Evolutionary conservation across 75 land plant species (phyloP).

Genomic region (Cupressus sempervirens): DNA sequence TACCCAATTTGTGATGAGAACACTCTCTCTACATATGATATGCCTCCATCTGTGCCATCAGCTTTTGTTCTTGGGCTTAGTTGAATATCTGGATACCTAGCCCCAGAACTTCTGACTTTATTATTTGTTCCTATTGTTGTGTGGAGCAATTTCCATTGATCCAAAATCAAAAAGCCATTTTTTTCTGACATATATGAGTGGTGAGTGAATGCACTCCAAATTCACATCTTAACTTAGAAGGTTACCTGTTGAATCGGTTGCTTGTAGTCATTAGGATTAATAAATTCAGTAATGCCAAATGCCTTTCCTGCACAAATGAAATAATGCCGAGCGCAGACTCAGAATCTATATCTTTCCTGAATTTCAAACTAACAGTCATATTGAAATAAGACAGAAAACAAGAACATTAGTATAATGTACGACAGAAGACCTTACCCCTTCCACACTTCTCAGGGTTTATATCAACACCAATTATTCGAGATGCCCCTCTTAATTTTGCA

Average conservation of each 20-base stretch:
- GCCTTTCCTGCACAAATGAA: conserved; percentile 46
- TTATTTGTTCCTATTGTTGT: neutral
- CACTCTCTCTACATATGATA: too few species aligned
- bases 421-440: conserved; percentile 34
- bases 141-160: neutral
- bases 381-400: neutral
- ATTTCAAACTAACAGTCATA: neutral
- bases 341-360: neutral
- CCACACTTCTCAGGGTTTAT: conserved; percentile 57
- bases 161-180: neutral
- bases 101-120: neutral
- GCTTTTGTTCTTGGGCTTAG: neutral
- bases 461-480: conserved; percentile 84
- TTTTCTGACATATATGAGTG: neutral
- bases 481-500: conserved; percentile 79
- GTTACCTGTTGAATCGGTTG: conserved; percentile 79
- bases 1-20: too few species aligned
- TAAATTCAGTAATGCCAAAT: too few species aligned
- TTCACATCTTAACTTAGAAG: neutral
- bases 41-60: neutral
- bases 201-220: neutral
- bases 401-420: neutral
- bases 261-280: conserved; percentile 66
- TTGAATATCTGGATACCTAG: neutral
- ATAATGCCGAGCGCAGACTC: neutral